Evolutionary conservation across 441 rosid species (phyloP).

Genomic region (Jatropha podagrica): DNA sequence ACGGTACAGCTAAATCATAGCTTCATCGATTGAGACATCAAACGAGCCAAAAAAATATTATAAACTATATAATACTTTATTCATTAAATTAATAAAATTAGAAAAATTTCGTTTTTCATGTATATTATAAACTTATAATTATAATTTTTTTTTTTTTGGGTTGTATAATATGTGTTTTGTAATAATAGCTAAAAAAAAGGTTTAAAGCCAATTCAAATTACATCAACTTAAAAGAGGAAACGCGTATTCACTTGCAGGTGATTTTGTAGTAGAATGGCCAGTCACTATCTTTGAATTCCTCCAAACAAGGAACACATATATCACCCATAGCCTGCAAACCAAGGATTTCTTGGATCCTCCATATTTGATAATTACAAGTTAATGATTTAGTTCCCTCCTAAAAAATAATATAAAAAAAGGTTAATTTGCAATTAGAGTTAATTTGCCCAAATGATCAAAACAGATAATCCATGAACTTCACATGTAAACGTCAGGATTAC

Average conservation of each 20-base stretch:
- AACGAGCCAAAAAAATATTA: too few relatives aligned
- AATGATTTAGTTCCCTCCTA: background rate
- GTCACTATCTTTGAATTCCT: background rate
- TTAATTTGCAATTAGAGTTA: background rate
- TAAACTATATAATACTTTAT: too few relatives aligned
- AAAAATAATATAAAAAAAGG: too few relatives aligned
- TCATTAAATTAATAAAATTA: too few relatives aligned
- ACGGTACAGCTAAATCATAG: too few relatives aligned
- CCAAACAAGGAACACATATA: background rate
- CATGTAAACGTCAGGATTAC: constrained; percentile 20
- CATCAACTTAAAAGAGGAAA: background rate
- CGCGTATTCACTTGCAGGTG: background rate
- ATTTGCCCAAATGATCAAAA: background rate
- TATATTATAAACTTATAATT: too few relatives aligned
- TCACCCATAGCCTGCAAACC: too few relatives aligned
- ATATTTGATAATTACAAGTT: constrained; percentile 15
- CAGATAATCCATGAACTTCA: background rate
- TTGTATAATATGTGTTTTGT: background rate
- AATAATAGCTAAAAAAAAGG: background rate
- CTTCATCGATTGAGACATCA: too few relatives aligned
- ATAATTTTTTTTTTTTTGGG: too few relatives aligned
- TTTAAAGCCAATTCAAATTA: background rate
- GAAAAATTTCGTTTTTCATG: too few relatives aligned
- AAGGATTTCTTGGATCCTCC: constrained; percentile 5
- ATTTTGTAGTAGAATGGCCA: background rate